Evolutionary conservation across 2,329 filamentous ascomycete species (phyloP).

Genomic region (Penicillium crustosum): DNA sequence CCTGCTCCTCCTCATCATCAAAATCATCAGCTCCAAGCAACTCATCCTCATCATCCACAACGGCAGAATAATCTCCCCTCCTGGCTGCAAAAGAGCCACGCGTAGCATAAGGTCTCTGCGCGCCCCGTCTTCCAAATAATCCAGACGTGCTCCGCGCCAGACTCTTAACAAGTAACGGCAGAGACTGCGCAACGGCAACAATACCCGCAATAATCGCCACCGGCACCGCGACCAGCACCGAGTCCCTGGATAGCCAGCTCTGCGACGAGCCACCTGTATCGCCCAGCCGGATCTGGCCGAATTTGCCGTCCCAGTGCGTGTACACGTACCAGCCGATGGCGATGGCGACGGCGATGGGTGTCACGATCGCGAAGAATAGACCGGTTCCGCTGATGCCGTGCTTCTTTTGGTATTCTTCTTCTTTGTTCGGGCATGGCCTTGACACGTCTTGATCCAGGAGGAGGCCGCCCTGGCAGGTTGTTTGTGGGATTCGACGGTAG

Average conservation of each 20-base stretch:
- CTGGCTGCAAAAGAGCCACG: constrained; percentile 85
- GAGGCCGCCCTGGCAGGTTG: constrained; percentile 75
- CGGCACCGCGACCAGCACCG: constrained; percentile 77
- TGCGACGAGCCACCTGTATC: constrained; percentile 49
- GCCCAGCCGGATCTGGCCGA: constrained; percentile 87
- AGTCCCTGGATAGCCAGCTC: constrained; percentile 64
- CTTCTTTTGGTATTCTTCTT: constrained; percentile 77
- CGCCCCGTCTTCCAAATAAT: constrained; percentile 52
- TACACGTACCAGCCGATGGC: constrained; percentile 82
- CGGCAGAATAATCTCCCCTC: constrained; percentile 80
- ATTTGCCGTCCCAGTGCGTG: constrained; percentile 81
- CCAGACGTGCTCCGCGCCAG: constrained; percentile 67
- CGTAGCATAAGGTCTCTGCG: constrained; percentile 72
- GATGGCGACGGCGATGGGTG: constrained; percentile 70
- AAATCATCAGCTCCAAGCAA: constrained; percentile 82
- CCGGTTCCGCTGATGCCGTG: constrained; percentile 68
- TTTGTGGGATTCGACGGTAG: constrained; percentile 85
- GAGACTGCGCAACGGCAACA: constrained; percentile 68
- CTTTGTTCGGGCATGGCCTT: constrained; percentile 71
- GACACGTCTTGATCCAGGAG: constrained; percentile 69
- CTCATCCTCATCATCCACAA: constrained; percentile 93
- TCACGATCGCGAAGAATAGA: constrained; percentile 80
- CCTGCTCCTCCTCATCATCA: constrained; percentile 70
- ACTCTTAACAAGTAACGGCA: constrained; percentile 71
- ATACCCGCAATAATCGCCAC: constrained; percentile 78